phyloP scores from a whole-genome alignment of 1,139 yeast species.

The Suhomyces kunorum region DNA sequence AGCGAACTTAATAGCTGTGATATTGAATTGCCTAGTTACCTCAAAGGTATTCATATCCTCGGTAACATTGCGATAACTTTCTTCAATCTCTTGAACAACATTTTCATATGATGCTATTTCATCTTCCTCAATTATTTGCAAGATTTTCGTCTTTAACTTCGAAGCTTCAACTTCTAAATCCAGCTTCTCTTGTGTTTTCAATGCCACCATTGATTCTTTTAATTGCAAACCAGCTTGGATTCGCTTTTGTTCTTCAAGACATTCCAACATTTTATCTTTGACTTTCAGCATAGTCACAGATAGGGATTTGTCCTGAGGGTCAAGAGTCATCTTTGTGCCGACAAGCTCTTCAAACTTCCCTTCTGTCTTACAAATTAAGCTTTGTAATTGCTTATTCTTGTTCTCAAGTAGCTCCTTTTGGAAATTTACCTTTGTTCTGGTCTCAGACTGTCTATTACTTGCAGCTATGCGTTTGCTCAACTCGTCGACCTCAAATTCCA shows the following conservation, averaged over 20 bases:
- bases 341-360: conserved; percentile 18
- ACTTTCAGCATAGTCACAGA: conserved; percentile 23
- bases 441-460: conserved; percentile 60
- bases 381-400: conserved; percentile 23
- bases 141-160: conserved; percentile 23
- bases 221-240: background rate
- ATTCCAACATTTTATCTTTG: conserved; percentile 13
- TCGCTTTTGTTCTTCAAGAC: conserved; percentile 12
- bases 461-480: conserved; percentile 51
- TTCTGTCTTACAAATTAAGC: conserved; percentile 21
- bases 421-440: conserved; percentile 20
- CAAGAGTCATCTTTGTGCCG: conserved; percentile 11
- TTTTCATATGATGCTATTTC: conserved; percentile 53
- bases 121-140: conserved; percentile 39
- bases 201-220: conserved; percentile 16
- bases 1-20: conserved; percentile 64
- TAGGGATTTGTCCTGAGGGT: conserved; percentile 25
- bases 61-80: conserved; percentile 56
- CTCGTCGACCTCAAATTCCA: conserved; percentile 59
- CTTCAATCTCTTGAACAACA: conserved; percentile 57
- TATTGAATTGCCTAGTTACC: conserved; percentile 64
- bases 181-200: conserved; percentile 16
- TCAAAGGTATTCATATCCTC: conserved; percentile 65
- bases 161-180: conserved; percentile 21
- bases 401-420: conserved; percentile 17